A percentile compares a stretch with the other conserved stretches of the same genome.
Evolutionary conservation across 257 asterid genomes (phyloP).

Genomic region (Solanum ossicruentum): DNA sequence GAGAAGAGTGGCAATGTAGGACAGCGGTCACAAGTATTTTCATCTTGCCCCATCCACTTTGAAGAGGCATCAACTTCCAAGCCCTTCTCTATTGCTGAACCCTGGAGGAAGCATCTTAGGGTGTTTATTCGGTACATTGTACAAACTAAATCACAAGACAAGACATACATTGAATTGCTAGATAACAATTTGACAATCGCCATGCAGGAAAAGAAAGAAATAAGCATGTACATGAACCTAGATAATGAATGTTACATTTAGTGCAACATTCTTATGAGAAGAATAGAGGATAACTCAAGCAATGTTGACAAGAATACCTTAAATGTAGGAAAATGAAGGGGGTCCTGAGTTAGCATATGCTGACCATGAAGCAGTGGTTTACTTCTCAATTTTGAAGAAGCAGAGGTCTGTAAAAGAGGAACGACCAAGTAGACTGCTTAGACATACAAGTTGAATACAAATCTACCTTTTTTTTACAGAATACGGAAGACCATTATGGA

Average conservation of each 20-base stretch:
- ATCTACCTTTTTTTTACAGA: background rate
- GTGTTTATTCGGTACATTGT: background rate
- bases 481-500: background rate
- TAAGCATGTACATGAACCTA: background rate
- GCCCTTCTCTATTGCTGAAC: conserved; percentile 51
- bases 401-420: conserved; percentile 23
- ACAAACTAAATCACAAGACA: background rate
- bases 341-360: conserved; percentile 12
- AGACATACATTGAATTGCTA: background rate
- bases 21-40: conserved; percentile 10
- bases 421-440: background rate
- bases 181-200: background rate
- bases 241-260: background rate
- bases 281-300: background rate
- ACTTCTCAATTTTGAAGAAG: conserved; percentile 26
- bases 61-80: conserved; percentile 27
- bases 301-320: conserved; percentile 24
- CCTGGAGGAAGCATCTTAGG: conserved; percentile 29
- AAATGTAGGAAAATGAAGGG: conserved; percentile 31
- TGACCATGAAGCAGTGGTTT: conserved; percentile 19
- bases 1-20: conserved; percentile 36
- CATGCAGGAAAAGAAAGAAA: background rate
- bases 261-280: background rate
- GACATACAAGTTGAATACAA: background rate
- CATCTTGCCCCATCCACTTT: conserved; percentile 30